These are phyloP conservation scores for Rhodosorus marinus DNA, from an alignment of 23 red algal species.

Conservation along the genomic window DNA sequence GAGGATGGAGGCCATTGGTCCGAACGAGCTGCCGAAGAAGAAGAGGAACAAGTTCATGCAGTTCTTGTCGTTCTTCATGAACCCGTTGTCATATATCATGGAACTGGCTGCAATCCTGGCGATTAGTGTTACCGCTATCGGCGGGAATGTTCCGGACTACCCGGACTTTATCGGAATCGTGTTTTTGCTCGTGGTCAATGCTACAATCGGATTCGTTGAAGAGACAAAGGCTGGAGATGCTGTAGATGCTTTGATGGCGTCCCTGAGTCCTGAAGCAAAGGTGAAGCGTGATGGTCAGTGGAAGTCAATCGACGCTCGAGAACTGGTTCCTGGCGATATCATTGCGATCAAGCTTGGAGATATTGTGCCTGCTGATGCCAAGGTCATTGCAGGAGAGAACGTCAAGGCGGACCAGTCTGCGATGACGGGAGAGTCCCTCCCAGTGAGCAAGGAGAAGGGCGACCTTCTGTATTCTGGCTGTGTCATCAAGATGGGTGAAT, in stretches of 20 bases:
- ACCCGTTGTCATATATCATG: conserved; percentile 1
- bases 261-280: conserved; percentile 13
- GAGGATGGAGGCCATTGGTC: conserved; percentile 18
- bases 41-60: conserved; percentile 13
- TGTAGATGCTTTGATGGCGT: conserved; percentile 20
- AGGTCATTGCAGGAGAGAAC: conserved; percentile 10
- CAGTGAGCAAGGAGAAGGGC: conserved; percentile 7
- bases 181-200: conserved; percentile 18
- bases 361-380: conserved; percentile 4
- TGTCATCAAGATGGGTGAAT: conserved; percentile 25
- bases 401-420: conserved; percentile 19
- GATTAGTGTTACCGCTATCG: conserved; percentile 3
- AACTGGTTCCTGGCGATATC: conserved; percentile 6
- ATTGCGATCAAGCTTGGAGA: conserved; percentile 3
- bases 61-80: conserved; percentile 36
- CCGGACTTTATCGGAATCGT: conserved; percentile 26
- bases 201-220: conserved; percentile 28
- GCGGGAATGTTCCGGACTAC: conserved; percentile 13
- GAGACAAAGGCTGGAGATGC: conserved; percentile 21
- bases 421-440: conserved; percentile 31
- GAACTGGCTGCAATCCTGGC: conserved; percentile 7
- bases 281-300: conserved; percentile 6
- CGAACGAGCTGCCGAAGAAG: conserved; percentile 35
- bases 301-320: conserved; percentile 4
- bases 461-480: conserved; percentile 9